Evolutionary conservation across 352 stramenopile species (phyloP).

Genomic region (Ophiocytium majus): DNA sequence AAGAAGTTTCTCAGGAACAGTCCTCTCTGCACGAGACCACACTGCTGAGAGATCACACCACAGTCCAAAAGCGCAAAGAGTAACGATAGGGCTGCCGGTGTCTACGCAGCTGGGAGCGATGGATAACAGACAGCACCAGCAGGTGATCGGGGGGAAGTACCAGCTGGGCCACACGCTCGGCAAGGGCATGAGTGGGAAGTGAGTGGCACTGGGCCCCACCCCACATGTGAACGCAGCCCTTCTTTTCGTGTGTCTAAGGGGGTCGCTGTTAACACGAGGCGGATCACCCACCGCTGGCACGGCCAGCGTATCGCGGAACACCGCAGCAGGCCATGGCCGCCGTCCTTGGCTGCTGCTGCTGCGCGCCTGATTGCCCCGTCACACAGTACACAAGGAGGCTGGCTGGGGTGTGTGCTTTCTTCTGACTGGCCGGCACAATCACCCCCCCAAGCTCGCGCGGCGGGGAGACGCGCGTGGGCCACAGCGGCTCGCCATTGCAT

Average conservation of each 20-base stretch:
- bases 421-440: too few relatives aligned
- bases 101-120: neutral
- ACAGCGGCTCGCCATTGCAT: neutral
- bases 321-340: neutral
- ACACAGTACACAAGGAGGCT: too few relatives aligned
- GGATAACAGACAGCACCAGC: neutral
- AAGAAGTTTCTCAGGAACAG: too few relatives aligned
- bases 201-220: neutral
- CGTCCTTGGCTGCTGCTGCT: too few relatives aligned
- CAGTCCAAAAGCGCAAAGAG: neutral
- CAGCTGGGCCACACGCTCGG: constrained; percentile 52
- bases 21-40: neutral
- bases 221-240: neutral
- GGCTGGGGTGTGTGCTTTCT: too few relatives aligned
- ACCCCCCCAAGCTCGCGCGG: too few relatives aligned
- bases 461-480: too few relatives aligned
- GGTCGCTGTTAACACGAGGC: neutral
- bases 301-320: neutral
- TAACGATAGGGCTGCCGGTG: too few relatives aligned
- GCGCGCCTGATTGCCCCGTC: too few relatives aligned
- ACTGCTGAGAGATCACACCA: neutral
- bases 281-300: too few relatives aligned
- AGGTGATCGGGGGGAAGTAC: too few relatives aligned
- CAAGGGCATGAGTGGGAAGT: constrained; percentile 59
- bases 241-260: neutral